Base-by-base conservation (phyloP, 345 rosid genomes). In the Viola odorata region DNA sequence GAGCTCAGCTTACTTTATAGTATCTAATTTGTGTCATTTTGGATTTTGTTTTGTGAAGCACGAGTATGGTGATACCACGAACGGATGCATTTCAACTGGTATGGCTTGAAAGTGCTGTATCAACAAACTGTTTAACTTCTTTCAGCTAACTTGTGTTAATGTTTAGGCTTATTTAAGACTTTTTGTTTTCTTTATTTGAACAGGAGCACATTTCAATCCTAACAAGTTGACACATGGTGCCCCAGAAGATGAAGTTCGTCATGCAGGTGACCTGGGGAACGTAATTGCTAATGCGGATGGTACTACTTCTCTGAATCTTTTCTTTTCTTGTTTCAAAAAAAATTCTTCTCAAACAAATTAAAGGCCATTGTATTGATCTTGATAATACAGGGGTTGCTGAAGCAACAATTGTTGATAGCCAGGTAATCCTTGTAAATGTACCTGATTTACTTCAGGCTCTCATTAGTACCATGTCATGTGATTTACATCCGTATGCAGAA, bases 261-360 rank as follows among this genome's bases (percentile, higher is more conserved):
- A 90, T 86, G 99, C 95, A 91, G 99, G 99, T 57, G 99, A 94
- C 99, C 95, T 94, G 99, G 99, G 99, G 90, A 94, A 94, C 96
- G 83, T 94, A 78, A 55, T 64, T 82, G 99, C 97, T 77, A 82
- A 83, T 32, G 95, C 91, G 23, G 83, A 89, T 63, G 99, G 99
- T 92, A 81, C 37, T 45, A 17, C 61, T 50, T 58, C 49, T 32
- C 60, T 68, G 37, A 11, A 52, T 62, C 32, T 23, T 23, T 23
- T 23, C 32, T 23, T 1, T 23, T 23, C 32, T 23, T 23, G 1
- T 23, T 23, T 23, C 32, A 23, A 23, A 23, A 23, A 23, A 23
- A 23, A 23, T 23, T 23, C 32, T 23, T 23, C 32, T 23, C 32
- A 23, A 23, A 23, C 32, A 23, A 36, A 51, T 68, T 39, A 62